Conservation (phyloP, 371 early-diverging fungal species). For the Apophysomyces trapeziformis region DNA sequence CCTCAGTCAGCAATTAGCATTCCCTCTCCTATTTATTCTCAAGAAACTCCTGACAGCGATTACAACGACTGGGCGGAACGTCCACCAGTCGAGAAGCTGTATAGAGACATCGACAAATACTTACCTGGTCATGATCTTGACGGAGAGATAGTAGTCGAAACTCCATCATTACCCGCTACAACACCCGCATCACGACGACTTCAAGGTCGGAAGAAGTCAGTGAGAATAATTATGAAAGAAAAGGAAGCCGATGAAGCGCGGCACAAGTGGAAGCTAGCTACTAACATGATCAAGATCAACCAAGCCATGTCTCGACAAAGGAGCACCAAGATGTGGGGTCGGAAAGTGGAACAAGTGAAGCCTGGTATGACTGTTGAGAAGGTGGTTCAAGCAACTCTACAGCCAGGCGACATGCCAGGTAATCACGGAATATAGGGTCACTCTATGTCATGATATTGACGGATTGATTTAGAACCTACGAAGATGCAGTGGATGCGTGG, state of each 20-base stretch:
- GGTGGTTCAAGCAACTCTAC: slow-evolving; percentile 11
- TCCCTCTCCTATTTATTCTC: slow-evolving; percentile 11
- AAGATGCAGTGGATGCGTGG: slow-evolving; percentile 83
- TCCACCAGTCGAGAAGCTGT: slow-evolving; percentile 74
- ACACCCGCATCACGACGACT: slow-evolving; percentile 29
- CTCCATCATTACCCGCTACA: slow-evolving; percentile 26
- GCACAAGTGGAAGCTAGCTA: slow-evolving; percentile 45
- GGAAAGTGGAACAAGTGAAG: slow-evolving; percentile 59
- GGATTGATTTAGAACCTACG: slow-evolving; percentile 26
- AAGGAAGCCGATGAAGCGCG: slow-evolving; percentile 42
- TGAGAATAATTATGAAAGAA: slow-evolving; percentile 56
- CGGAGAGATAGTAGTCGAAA: slow-evolving; percentile 73
- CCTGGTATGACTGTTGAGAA: slow-evolving; percentile 45
- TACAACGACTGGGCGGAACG: slow-evolving; percentile 68
- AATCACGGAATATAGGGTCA: slow-evolving; percentile 12
- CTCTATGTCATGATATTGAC: not conserved
- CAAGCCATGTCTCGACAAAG: slow-evolving; percentile 47
- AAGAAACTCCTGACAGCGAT: slow-evolving; percentile 30
- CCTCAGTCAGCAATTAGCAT: slow-evolving; percentile 19
- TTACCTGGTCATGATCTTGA: slow-evolving; percentile 84
- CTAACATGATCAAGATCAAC: slow-evolving; percentile 41
- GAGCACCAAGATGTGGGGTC: slow-evolving; percentile 72
- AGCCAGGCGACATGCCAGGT: slow-evolving; percentile 37
- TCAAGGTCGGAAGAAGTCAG: slow-evolving; percentile 61
- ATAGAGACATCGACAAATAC: slow-evolving; percentile 76